Conservation (phyloP, 1,139 yeast genomes). For the Diutina rugosa region DNA sequence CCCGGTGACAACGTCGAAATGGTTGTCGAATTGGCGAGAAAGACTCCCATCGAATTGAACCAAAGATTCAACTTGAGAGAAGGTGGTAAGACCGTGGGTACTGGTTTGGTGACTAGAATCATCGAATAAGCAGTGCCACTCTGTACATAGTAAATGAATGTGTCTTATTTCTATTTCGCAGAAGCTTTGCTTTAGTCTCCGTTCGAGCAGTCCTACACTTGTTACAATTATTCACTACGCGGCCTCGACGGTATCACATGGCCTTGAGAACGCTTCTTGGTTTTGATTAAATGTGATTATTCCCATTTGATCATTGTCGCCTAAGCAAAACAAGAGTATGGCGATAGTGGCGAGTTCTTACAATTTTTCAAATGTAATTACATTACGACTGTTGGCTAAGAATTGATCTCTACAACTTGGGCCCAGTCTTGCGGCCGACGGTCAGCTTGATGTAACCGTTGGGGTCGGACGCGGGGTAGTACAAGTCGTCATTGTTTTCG, state of each 20-base stretch:
- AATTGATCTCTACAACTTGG: constrained; percentile 23
- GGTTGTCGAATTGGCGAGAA: constrained; percentile 82
- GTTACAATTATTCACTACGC: no score
- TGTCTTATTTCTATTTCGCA: background rate
- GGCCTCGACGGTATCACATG: no score
- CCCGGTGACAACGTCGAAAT: constrained; percentile 99
- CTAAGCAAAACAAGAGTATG: no score
- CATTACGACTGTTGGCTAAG: background rate
- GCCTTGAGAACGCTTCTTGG: no score
- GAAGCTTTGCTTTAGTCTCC: background rate
- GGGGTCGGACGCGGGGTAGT: constrained; percentile 86
- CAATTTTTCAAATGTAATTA: background rate
- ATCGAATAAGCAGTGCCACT: constrained; percentile 35
- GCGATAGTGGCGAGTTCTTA: no score
- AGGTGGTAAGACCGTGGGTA: constrained; percentile 98
- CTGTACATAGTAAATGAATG: constrained; percentile 2
- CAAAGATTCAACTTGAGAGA: constrained; percentile 99
- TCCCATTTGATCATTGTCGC: no score
- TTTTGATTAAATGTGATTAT: no score
- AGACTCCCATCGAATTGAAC: constrained; percentile 90
- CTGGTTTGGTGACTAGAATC: constrained; percentile 94
- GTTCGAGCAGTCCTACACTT: no score
- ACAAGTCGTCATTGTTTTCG: constrained; percentile 66
- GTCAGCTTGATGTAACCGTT: constrained; percentile 82
- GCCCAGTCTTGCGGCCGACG: constrained; percentile 44